These are phyloP conservation scores for Candida sp. DNA, from an alignment of 1,139 yeast species.

Conservation along the genomic window DNA sequence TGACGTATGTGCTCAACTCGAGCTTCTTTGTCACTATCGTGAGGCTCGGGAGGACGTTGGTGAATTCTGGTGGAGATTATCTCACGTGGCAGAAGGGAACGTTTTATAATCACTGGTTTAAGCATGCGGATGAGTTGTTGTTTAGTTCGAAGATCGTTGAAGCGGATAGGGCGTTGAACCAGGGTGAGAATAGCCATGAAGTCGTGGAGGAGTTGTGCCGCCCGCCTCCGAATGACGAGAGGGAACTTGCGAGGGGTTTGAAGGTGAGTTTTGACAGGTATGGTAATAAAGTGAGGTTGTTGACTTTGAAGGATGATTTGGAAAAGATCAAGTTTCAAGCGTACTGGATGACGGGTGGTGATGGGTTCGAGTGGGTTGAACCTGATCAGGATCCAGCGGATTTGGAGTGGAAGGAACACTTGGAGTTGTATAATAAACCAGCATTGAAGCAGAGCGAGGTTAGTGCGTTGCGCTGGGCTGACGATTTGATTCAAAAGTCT, in stretches of 20 bases:
- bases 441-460: conserved; percentile 17
- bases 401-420: conserved; percentile 53
- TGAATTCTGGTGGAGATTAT: conserved; percentile 55
- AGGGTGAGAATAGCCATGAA: conserved; percentile 36
- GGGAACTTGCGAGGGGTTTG: conserved; percentile 22
- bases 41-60: conserved; percentile 53
- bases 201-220: conserved; percentile 46
- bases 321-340: conserved; percentile 68
- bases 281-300: conserved; percentile 44
- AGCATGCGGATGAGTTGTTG: conserved; percentile 69
- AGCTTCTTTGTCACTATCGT: conserved; percentile 65
- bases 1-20: conserved; percentile 66
- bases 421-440: conserved; percentile 26
- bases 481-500: conserved; percentile 30
- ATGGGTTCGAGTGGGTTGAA: conserved; percentile 78
- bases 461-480: conserved; percentile 39
- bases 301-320: conserved; percentile 45
- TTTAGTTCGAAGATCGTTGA: conserved; percentile 71
- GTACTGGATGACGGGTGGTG: conserved; percentile 80
- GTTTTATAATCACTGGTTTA: conserved; percentile 65
- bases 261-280: conserved; percentile 39
- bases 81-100: conserved; percentile 71
- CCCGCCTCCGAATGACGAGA: conserved; percentile 26
- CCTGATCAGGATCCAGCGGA: conserved; percentile 86
- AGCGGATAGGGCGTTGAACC: conserved; percentile 59